Evolutionary conservation across 169 alveolate species (phyloP).

Genomic region (Pseudocohnilembus persalinus): DNA sequence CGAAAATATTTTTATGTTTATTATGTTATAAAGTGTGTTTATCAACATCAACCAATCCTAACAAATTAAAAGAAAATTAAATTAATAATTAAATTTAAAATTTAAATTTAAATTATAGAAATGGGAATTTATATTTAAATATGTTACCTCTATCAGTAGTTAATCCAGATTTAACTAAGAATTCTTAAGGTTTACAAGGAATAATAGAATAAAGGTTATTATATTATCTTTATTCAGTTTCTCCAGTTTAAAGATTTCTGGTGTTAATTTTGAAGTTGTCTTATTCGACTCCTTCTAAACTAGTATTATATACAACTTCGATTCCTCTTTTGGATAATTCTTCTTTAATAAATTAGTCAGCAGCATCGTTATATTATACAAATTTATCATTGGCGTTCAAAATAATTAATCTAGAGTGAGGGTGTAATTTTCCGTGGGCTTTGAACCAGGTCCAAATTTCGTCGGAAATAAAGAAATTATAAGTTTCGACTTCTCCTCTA

Average conservation of each 20-base stretch:
- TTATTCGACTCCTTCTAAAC: conserved; percentile 29
- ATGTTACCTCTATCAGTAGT: conserved; percentile 41
- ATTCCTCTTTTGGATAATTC: conserved; percentile 31
- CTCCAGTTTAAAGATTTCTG: conserved; percentile 38
- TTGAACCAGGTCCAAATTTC: conserved; percentile 37
- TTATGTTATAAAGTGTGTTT: conserved; percentile 53
- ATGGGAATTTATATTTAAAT: too few relatives aligned
- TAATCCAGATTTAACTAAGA: conserved; percentile 48
- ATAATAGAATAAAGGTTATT: conserved; percentile 32
- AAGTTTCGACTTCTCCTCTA: conserved; percentile 48
- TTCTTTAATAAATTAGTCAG: conserved; percentile 37
- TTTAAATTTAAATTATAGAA: too few relatives aligned
- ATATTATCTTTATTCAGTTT: conserved; percentile 18
- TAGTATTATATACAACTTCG: conserved; percentile 37
- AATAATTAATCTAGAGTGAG: conserved; percentile 23
- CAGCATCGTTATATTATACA: conserved; percentile 41
- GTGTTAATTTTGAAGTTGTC: conserved; percentile 23
- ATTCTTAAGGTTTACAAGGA: conserved; percentile 36
- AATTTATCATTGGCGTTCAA: conserved; percentile 45
- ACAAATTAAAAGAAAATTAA: too few relatives aligned
- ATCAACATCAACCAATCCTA: conserved; percentile 52
- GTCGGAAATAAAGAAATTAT: conserved; percentile 37
- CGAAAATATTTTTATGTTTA: conserved; percentile 57
- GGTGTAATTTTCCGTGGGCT: conserved; percentile 23
- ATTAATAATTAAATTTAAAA: too few relatives aligned